Evolutionary conservation across 1,284 basidiomycete species (phyloP).

Genomic region (Lignosus rhinocerotis): DNA sequence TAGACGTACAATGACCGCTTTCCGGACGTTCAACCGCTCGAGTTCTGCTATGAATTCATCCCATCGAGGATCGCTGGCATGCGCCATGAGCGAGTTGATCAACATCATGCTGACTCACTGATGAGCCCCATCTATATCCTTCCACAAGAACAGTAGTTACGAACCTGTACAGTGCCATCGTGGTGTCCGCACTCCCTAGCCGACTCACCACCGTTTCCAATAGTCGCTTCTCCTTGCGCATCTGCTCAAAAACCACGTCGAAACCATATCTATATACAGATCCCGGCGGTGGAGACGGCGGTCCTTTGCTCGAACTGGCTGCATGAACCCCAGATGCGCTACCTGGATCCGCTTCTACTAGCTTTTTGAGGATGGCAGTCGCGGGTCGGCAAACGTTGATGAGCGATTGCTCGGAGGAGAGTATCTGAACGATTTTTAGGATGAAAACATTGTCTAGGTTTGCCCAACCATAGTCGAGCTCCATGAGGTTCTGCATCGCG

Average conservation of each 20-base stretch:
- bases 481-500: constrained; percentile 86
- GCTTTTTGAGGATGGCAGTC: constrained; percentile 88
- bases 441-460: constrained; percentile 74
- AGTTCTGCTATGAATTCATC: constrained; percentile 77
- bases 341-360: constrained; percentile 80
- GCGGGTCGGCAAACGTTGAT: constrained; percentile 97
- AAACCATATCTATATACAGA: constrained; percentile 84
- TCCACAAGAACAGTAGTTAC: constrained; percentile 22
- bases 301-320: constrained; percentile 60
- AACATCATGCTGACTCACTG: constrained; percentile 69
- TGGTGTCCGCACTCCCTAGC: constrained; percentile 80
- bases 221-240: constrained; percentile 65
- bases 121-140: neutral
- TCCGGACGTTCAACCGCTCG: constrained; percentile 79
- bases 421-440: constrained; percentile 76
- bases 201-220: constrained; percentile 79
- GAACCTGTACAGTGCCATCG: constrained; percentile 82
- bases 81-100: constrained; percentile 84
- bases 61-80: constrained; percentile 77
- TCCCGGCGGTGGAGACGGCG: constrained; percentile 53
- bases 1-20: constrained; percentile 75
- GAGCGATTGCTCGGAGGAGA: constrained; percentile 74
- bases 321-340: constrained; percentile 57
- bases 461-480: constrained; percentile 81
- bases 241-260: constrained; percentile 78